Evolutionary conservation across 495 filamentous ascomycete species (phyloP), one percentile per base, ranked within the genome.

Genomic region (Ramalina intermedia): DNA sequence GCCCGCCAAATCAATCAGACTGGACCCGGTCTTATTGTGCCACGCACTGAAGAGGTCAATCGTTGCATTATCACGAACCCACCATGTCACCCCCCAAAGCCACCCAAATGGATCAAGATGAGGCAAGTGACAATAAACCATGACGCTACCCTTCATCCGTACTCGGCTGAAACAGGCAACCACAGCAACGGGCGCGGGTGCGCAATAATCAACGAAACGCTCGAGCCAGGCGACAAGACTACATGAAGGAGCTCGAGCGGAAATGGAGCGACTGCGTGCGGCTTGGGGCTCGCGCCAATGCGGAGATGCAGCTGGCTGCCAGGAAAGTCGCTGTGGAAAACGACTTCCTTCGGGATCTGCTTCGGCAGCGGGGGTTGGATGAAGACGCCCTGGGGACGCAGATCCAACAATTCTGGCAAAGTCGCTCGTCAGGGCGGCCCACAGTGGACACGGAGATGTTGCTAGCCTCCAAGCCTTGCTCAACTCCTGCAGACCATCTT

Each of bases 141-240:
- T 12, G 2, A 33, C 8, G 29, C 12, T 11, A 11, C 29, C 23
- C 2, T 24, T 24, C 6, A 24, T 8, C 12, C 29, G 0, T 33
- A 0, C 29, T 8, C 12, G 3, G 29, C 29, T 33, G 29, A 33
- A 0, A 33, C 3, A 11, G 12, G 7, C 29, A 33, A 33, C 6
- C 6, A 33, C 29, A 33, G 39, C 21, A 41, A 13, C 39, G 39
- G 7, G 21, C 39, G 29, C 52, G 55, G 29, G 46, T 57, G 41
- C 73, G 86, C n/a, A 82, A 89, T 42, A 91, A 91, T 60, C 86
- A 91, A 58, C 76, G 86, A 39, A 81, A 79, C 36, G 87, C 82
- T 41, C 79, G 86, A 21, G 84, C 84, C 12, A 70, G 80, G 20
- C 76, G 77, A 50, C 87, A 84, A 64, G 80, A 87, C 58, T 84